Base-by-base conservation (phyloP, 352 stramenopile genomes). In the Blastocystis sp. region DNA sequence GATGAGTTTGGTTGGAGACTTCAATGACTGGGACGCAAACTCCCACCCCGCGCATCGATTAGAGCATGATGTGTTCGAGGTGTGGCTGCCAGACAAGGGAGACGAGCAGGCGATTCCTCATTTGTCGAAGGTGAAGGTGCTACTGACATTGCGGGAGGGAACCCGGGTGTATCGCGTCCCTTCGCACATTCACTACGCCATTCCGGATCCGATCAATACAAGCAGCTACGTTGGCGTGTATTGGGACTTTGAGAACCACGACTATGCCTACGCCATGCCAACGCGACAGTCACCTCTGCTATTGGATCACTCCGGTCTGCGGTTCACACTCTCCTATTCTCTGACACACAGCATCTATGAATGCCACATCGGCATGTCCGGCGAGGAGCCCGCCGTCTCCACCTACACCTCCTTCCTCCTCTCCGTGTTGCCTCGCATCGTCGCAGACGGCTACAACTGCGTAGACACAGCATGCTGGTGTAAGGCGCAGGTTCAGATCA, bases 291-390 rank as follows among this genome's bases (percentile, higher is more conserved):
- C 53, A 88, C 86, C 62, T 4, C 19, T 19, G 2, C 19, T 80
- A n/a, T n/a, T 69, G 21, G 62, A 74, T 38, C 21, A 7, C 17
- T 45, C 53, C 0, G 84, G 84, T 40, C 52, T 89, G 45, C 70
- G 80, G 70, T 69, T n/a, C 11, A 62, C 21, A 11, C 17, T 80
- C 28, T 69, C 3, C 60, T 41, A 19, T 14, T 28, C 38, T 10
- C 9, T 69, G 4, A 43, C 40, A 28, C 21, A 19, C 2, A 86
- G 74, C 7, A 89, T 90, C 56, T 90, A 90, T 41, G 89, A 90
- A 64, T 74, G 59, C 41, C 89, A 90, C 69, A 82, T 90, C 28
- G 89, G 89, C 4, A 71, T 90, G 61, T 91, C 74, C 10, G 59
- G 86, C 41, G 67, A 90, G 19, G 89, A 90, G 38, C 69, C 62